Conservation (phyloP, 2,329 filamentous ascomycete species). For the Colletotrichum euphorbiae region DNA sequence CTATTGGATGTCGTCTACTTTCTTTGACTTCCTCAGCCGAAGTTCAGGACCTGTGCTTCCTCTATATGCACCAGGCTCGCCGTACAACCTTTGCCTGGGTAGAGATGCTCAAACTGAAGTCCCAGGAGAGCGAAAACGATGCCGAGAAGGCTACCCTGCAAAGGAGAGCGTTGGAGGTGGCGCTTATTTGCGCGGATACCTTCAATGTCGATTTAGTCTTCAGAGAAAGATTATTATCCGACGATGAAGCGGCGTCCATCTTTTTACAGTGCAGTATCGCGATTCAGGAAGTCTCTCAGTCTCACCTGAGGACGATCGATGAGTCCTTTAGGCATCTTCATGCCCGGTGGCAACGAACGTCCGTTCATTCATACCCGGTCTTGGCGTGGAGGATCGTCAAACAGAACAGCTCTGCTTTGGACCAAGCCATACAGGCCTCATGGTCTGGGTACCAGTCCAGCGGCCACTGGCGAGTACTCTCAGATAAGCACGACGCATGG, state of each 20-base stretch:
- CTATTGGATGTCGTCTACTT: conserved; percentile 56
- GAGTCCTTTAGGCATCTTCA: background rate
- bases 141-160: conserved; percentile 47
- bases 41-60: conserved; percentile 45
- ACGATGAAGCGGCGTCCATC: conserved; percentile 40
- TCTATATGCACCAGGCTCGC: conserved; percentile 43
- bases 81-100: conserved; percentile 55
- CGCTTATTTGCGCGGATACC: conserved; percentile 55
- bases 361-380: background rate
- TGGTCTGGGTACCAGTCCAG: conserved; percentile 8
- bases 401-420: background rate
- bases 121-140: conserved; percentile 42
- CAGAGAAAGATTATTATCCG: conserved; percentile 47
- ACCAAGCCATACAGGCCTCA: background rate
- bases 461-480: background rate
- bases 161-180: conserved; percentile 51
- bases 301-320: background rate
- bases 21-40: conserved; percentile 48
- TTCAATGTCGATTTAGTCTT: conserved; percentile 55
- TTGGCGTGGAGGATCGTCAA: background rate
- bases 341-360: conserved; percentile 7
- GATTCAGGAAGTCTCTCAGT: conserved; percentile 47
- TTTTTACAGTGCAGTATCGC: conserved; percentile 53
- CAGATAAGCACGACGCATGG: background rate
- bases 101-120: conserved; percentile 45